Evolutionary conservation across 2,329 filamentous ascomycete genomes (phyloP).

Genomic region (Neofusicoccum laricinum): DNA sequence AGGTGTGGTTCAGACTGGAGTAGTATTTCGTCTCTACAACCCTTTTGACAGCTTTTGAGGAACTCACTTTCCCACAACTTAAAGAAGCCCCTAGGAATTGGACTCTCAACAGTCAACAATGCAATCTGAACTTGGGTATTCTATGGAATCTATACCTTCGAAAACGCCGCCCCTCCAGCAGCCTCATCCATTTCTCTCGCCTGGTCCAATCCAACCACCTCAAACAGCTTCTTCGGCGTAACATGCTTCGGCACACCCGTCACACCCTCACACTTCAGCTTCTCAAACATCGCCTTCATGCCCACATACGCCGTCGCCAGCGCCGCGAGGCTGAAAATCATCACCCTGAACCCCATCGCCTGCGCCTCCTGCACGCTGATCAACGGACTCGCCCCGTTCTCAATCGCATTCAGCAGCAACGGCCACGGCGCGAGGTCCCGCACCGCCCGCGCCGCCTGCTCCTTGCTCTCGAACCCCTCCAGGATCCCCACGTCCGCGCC

Average conservation of each 20-base stretch:
- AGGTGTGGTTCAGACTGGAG: too few species aligned
- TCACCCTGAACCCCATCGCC: conserved; percentile 56
- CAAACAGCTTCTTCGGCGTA: conserved; percentile 50
- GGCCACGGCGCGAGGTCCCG: conserved; percentile 49
- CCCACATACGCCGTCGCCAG: conserved; percentile 49
- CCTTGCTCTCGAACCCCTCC: conserved; percentile 54
- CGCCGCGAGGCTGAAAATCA: conserved; percentile 55
- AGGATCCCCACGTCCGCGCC: conserved; percentile 62
- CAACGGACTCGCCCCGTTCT: conserved; percentile 54
- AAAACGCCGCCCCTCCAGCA: not conserved
- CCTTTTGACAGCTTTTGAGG: too few species aligned
- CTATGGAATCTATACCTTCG: too few species aligned
- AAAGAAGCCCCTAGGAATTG: too few species aligned
- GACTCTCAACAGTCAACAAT: too few species aligned
- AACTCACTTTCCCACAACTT: too few species aligned
- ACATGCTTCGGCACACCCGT: conserved; percentile 43
- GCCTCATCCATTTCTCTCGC: not conserved
- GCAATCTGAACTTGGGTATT: too few species aligned
- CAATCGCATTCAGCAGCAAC: conserved; percentile 58
- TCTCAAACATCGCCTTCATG: conserved; percentile 37
- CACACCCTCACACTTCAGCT: conserved; percentile 40
- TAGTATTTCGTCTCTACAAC: too few species aligned
- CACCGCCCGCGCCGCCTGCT: conserved; percentile 50
- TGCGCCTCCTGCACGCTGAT: conserved; percentile 52
- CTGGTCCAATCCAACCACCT: conserved; percentile 48